Evolutionary conservation across 768 basidiomycete genomes (phyloP), one percentile per base, ranked within the genome.

Genomic region (Phanerochaete carnosa): DNA sequence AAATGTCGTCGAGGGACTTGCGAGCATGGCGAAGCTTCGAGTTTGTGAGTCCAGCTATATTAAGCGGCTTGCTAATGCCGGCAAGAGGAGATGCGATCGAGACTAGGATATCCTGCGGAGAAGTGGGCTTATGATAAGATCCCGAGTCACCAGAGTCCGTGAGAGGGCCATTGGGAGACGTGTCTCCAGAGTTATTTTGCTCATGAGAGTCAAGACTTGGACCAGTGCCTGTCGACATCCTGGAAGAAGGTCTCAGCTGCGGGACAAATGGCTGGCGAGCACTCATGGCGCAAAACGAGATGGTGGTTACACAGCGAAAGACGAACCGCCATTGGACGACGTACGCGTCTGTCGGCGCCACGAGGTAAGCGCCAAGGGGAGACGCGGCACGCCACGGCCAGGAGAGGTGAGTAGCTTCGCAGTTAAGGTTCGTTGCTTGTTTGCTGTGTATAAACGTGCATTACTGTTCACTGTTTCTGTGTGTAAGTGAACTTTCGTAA

Each of bases 181-280:
- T 13, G 33, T 35, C 13, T 35, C 7, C 19, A 19, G 19, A 43
- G 16, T 43, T 19, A 43, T 19, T 19, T n/a, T n/a, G n/a, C n/a
- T n/a, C n/a, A n/a, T n/a, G n/a, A 43, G 6, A 4, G 4, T 19
- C 39, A 43, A 19, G 16, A 43, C 11, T 7, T 43, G 11, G 39
- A 4, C 19, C 39, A 19, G 16, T 19, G 19, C 19, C 39, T 4
- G 19, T 7, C 4, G 6, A 19, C 1, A 64, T 49, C 8, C 12
- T 39, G 9, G 33, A 33, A 33, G 47, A 45, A n/a, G 30, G 45
- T 33, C 56, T 61, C 7, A 58, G 62, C 37, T 65, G 64, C 45
- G 69, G 69, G 11, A 69, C 59, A 59, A 70, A 70, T 3, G 69
- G 69, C 2, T 65, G 58, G 12, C 69, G 55, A 45, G 69, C 69